A percentile compares a stretch with the other conserved stretches of the same genome.
Conservation (phyloP, 768 basidiomycete species). For the Agaricus subrufescens region DNA sequence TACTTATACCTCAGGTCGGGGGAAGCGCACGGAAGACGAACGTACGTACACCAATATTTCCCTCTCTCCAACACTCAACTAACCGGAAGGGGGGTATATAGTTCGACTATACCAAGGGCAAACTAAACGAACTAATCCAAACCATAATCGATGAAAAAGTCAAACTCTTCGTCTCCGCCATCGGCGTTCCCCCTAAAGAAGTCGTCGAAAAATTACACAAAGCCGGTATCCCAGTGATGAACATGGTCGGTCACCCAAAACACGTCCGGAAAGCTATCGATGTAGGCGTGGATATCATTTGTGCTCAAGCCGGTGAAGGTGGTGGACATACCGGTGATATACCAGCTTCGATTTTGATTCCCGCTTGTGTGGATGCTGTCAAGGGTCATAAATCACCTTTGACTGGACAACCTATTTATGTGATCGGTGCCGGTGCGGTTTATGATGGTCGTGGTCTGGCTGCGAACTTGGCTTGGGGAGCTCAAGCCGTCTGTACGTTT, state of each 20-base stretch:
- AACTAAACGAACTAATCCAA: conserved; percentile 79
- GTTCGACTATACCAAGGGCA: conserved; percentile 89
- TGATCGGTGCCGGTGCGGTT: conserved; percentile 89
- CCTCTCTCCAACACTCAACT: background rate
- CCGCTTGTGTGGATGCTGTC: conserved; percentile 83
- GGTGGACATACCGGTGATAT: conserved; percentile 87
- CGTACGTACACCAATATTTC: conserved; percentile 31
- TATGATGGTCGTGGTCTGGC: conserved; percentile 86
- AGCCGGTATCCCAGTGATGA: conserved; percentile 86
- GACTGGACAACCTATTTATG: conserved; percentile 79
- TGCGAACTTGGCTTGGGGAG: conserved; percentile 86
- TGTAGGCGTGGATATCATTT: conserved; percentile 87
- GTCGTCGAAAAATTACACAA: conserved; percentile 79
- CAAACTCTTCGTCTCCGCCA: conserved; percentile 84
- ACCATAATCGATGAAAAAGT: conserved; percentile 92
- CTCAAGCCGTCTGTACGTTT: conserved; percentile 32
- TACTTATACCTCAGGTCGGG: conserved; percentile 84
- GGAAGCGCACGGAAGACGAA: conserved; percentile 90
- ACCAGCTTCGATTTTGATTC: conserved; percentile 82
- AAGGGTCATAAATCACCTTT: conserved; percentile 74
- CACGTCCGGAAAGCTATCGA: conserved; percentile 79
- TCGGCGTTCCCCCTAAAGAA: conserved; percentile 80
- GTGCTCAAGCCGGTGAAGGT: conserved; percentile 91
- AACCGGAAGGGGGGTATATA: conserved; percentile 19
- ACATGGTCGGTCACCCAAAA: conserved; percentile 96